phyloP scores from a whole-genome alignment of 139 green algal genomes.

The Volvox africanus region DNA sequence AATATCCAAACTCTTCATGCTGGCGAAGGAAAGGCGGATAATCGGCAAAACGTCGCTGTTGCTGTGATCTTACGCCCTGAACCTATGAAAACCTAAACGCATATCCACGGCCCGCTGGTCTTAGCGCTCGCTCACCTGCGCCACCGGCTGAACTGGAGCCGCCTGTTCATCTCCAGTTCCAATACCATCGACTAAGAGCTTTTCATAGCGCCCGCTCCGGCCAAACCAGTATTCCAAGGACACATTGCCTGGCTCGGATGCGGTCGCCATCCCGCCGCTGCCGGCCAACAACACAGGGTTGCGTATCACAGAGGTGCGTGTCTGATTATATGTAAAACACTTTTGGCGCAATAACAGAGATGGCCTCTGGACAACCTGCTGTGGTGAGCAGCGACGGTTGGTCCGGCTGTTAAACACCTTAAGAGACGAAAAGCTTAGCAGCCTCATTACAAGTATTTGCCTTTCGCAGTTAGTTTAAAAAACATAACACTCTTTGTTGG shows the following conservation, averaged over 20 bases:
- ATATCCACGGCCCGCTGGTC: no score
- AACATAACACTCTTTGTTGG: no score
- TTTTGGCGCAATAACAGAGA: no score
- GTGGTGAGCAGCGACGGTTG: neutral
- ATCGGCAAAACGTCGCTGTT: no score
- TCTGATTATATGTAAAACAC: no score
- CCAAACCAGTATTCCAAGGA: conserved; percentile 10
- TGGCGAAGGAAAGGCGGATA: no score
- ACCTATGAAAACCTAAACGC: no score
- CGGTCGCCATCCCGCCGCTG: neutral
- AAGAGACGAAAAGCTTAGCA: neutral
- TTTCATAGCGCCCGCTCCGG: neutral
- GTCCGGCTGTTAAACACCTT: neutral
- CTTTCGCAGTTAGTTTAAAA: no score
- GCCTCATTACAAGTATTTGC: neutral
- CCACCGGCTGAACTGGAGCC: neutral
- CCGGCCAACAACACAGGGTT: neutral
- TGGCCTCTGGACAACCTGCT: neutral
- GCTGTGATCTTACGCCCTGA: no score
- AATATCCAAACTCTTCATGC: no score
- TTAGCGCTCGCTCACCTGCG: conserved; percentile 5
- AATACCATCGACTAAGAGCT: neutral
- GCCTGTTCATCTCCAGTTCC: neutral
- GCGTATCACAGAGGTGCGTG: neutral
- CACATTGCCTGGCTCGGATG: neutral